phyloP scores from a whole-genome alignment of 306 rosid species.

The Pyrus pyrifolia region DNA sequence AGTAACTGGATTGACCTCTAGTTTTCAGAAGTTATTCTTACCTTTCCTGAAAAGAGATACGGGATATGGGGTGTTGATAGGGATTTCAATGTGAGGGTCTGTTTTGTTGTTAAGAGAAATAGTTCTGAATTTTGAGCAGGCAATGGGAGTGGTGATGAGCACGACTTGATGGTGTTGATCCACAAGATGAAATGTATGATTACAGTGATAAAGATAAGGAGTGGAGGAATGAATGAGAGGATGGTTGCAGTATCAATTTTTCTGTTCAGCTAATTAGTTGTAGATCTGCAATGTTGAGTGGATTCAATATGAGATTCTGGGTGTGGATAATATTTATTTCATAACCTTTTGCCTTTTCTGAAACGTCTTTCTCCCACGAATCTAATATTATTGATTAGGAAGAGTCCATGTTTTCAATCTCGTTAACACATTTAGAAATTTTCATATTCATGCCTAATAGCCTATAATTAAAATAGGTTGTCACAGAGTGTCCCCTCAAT shows the following conservation, averaged over 20 bases:
- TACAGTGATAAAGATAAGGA: background rate
- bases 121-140: background rate
- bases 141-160: background rate
- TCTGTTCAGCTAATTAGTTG: background rate
- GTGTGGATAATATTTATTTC: background rate
- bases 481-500: background rate
- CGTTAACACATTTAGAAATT: background rate
- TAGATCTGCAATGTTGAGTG: background rate
- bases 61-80: background rate
- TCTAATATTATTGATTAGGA: background rate
- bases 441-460: background rate
- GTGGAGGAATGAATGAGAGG: background rate
- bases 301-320: background rate
- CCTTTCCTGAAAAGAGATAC: background rate
- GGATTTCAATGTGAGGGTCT: background rate
- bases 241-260: background rate
- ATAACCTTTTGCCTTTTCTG: background rate
- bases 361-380: background rate
- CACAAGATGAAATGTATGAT: background rate
- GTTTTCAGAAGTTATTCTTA: background rate
- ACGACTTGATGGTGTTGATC: background rate
- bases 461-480: background rate
- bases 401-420: background rate
- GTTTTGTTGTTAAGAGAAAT: background rate
- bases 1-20: background rate